Evolutionary conservation across 2,329 filamentous ascomycete species (phyloP), one percentile per base, ranked within the genome.

Genomic region (Dothideomycetidae sp.): DNA sequence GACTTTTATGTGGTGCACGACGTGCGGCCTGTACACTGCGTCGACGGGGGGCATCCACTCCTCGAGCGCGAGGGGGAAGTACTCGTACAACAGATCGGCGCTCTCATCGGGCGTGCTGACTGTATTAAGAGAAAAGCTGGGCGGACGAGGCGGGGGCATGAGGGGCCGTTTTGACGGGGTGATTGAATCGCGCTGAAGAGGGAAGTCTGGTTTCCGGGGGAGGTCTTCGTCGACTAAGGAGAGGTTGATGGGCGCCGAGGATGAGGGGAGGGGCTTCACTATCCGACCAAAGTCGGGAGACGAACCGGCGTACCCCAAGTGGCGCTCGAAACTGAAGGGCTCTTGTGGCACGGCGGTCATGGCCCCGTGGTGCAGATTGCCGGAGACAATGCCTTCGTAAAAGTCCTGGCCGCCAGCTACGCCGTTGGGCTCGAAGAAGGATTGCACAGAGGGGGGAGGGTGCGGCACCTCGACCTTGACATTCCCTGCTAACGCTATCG

Each of bases 41-140:
- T 93, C 84, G 3, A 92, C 82, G 1, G 83, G 84, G 2, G 81
- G 81, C 73, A 86, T 84, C 81, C 81, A 94, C 52, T 94, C 86
- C 55, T 94, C 85, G 41, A 93, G 62, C 33, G 80, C 85, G 11
- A 96, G 66, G 0, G 86, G 86, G 46, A 96, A 94, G 54, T 96
- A 94, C 60, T 96, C 86, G 54, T 94, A 94, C 12, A 94, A 63
- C 46, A 86, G 64, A 57, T 94, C 86, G 1, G 78, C 78, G 48
- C 78, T 79, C 49, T 93, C 84, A 46, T 76, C 61, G 21, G 81
- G 68, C 52, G 78, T 77, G 53, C 72, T 69, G 47, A 66, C 67
- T 2, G 64, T 54, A 21, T 64, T 62, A 29, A 66, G 53, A 0
- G 60, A 60, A 41, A 66, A 66, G 0, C 61, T 64, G 1, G 62